A percentile compares a stretch with the other conserved stretches of the same genome.
Evolutionary conservation across 2,329 filamentous ascomycete genomes (phyloP).

Genomic region (Pseudocercospora fuligena): DNA sequence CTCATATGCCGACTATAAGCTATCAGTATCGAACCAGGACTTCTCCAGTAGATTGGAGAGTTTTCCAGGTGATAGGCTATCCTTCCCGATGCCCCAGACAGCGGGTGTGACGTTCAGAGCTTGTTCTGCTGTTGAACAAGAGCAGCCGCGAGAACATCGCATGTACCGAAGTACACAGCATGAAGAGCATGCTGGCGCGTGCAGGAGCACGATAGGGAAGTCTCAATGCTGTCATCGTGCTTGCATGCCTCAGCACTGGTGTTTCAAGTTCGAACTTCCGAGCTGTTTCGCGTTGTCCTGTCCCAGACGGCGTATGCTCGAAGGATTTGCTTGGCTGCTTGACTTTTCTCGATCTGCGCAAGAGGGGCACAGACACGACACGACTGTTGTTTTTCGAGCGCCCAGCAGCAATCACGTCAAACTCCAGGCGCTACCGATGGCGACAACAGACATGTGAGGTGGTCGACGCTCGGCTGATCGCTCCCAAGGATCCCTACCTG

Average conservation of each 20-base stretch:
- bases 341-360: neutral
- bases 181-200: neutral
- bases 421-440: neutral
- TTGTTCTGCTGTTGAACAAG: neutral
- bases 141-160: neutral
- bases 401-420: neutral
- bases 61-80: conserved; percentile 7
- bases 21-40: neutral
- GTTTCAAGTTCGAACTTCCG: conserved; percentile 12
- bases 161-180: conserved; percentile 8
- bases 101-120: neutral
- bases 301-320: conserved; percentile 6
- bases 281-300: conserved; percentile 10
- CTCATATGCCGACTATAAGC: conserved; percentile 7
- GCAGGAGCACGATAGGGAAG: neutral
- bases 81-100: conserved; percentile 6
- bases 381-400: neutral
- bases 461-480: neutral
- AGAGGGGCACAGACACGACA: neutral
- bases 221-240: conserved; percentile 19
- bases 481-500: neutral
- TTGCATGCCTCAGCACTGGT: conserved; percentile 13
- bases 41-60: neutral
- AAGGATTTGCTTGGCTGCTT: conserved; percentile 3
- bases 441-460: neutral